A percentile compares a stretch with the other conserved stretches of the same genome.
Evolutionary conservation across 768 basidiomycete genomes (phyloP).

Genomic region (Multifurca ochricompacta): DNA sequence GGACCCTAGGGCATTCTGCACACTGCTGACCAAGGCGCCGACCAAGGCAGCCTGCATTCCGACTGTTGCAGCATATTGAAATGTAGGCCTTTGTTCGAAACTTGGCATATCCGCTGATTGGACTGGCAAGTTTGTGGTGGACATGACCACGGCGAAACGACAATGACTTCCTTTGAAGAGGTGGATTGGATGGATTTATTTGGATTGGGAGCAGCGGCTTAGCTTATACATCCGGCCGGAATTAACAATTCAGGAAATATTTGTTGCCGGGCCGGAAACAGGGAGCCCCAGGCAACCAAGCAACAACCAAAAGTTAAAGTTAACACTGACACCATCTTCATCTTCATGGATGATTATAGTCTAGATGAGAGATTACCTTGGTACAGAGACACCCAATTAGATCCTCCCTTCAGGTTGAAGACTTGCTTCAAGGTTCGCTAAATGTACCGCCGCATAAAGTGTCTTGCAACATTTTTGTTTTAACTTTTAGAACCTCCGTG

Average conservation of each 20-base stretch:
- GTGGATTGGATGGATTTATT: too few species aligned
- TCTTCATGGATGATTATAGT: constrained; percentile 10
- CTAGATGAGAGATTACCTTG: constrained; percentile 10
- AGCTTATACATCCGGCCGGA: constrained; percentile 1
- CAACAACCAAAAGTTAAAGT: too few species aligned
- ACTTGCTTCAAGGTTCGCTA: constrained; percentile 41
- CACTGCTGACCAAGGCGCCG: constrained; percentile 60
- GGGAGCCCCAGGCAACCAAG: too few species aligned
- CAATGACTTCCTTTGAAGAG: too few species aligned
- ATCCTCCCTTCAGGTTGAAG: constrained; percentile 36
- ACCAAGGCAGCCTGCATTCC: constrained; percentile 60
- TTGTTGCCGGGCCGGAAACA: background rate
- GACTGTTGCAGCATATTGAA: constrained; percentile 47
- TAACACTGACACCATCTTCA: background rate
- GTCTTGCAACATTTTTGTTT: constrained; percentile 25
- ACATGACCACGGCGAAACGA: background rate
- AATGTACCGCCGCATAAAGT: background rate
- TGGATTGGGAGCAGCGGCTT: background rate
- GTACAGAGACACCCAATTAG: constrained; percentile 31
- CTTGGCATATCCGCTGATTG: constrained; percentile 6
- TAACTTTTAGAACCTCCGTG: constrained; percentile 42
- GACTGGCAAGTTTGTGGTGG: constrained; percentile 4
- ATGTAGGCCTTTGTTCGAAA: constrained; percentile 46
- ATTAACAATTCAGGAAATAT: background rate
- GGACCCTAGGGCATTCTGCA: constrained; percentile 73